phyloP scores from a whole-genome alignment of 2,329 filamentous ascomycete genomes.

The Epichloe baconii region DNA sequence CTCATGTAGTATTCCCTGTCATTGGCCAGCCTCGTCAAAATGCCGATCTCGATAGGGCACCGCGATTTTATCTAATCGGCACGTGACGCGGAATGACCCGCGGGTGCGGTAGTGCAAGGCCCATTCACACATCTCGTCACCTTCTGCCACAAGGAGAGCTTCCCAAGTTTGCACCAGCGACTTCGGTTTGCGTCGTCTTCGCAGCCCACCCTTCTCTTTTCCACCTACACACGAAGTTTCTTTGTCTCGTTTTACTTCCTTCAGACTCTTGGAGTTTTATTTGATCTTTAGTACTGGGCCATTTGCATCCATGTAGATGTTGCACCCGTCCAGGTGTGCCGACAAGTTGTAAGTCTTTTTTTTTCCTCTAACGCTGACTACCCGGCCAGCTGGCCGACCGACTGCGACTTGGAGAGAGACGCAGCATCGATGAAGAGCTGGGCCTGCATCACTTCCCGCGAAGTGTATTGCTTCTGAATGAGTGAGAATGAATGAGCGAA shows the following conservation, averaged over 20 bases:
- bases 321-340: conserved; percentile 18
- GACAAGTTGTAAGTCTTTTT: conserved; percentile 21
- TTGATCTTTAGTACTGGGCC: conserved; percentile 2
- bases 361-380: background rate
- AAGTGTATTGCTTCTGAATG: background rate
- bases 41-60: background rate
- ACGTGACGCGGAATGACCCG: conserved; percentile 22
- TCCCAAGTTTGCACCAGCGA: conserved; percentile 21
- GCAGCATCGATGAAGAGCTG: background rate
- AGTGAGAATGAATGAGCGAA: conserved; percentile 7
- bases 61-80: conserved; percentile 15
- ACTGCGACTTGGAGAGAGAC: background rate
- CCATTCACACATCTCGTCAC: conserved; percentile 21
- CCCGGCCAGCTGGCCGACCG: conserved; percentile 1
- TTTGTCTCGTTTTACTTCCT: background rate
- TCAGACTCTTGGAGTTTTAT: background rate
- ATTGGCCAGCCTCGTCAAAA: conserved; percentile 3
- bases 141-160: conserved; percentile 17
- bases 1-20: background rate
- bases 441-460: too few species aligned
- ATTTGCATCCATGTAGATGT: conserved; percentile 24
- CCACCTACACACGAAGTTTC: background rate
- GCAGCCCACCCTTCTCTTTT: background rate
- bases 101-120: conserved; percentile 14
- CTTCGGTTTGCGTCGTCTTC: conserved; percentile 7